Evolutionary conservation across 2,329 filamentous ascomycete genomes (phyloP).

Genomic region (Colletotrichum sidae): DNA sequence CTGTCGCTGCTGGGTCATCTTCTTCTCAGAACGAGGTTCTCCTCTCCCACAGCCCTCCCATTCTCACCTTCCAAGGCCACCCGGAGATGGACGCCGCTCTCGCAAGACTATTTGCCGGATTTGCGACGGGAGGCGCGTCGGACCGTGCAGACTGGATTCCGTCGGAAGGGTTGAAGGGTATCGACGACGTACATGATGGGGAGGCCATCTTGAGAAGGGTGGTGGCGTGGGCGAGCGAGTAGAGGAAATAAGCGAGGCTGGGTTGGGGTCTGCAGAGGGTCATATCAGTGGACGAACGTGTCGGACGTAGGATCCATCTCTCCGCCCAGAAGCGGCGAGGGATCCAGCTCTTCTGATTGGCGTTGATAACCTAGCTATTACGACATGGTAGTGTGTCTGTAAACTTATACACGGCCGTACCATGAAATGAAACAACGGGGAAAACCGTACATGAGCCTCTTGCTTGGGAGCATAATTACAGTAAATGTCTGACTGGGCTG

Average conservation of each 20-base stretch:
- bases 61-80: constrained; percentile 6
- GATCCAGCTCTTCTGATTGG: too few species aligned
- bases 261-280: neutral
- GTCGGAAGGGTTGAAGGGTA: neutral
- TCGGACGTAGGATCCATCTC: too few species aligned
- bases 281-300: too few species aligned
- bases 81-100: constrained; percentile 8
- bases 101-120: neutral
- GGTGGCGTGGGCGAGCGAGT: neutral
- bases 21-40: constrained; percentile 1
- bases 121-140: constrained; percentile 8
- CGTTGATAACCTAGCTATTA: too few species aligned
- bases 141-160: neutral
- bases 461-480: too few species aligned
- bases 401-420: too few species aligned
- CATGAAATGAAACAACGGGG: too few species aligned
- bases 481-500: too few species aligned
- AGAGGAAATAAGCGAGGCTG: neutral
- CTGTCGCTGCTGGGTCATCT: constrained; percentile 3
- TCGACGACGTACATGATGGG: constrained; percentile 9
- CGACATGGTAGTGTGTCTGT: too few species aligned
- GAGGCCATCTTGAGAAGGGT: constrained; percentile 10
- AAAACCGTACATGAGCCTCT: too few species aligned
- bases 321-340: too few species aligned
- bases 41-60: constrained; percentile 1